Conservation (phyloP, 495 filamentous ascomycete species). For the Penicillium cosmopolitanum region DNA sequence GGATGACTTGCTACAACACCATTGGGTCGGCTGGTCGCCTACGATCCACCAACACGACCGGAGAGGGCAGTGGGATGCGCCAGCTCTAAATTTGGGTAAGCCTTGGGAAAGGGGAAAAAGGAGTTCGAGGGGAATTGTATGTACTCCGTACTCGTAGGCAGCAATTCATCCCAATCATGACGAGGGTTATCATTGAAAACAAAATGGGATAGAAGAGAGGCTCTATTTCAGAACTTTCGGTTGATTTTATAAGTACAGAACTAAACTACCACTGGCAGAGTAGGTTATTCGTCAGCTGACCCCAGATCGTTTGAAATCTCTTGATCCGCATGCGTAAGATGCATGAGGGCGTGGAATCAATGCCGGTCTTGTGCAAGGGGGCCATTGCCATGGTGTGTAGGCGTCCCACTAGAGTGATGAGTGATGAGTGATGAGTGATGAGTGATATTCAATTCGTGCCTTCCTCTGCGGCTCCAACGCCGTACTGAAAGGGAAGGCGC, state of each 20-base stretch:
- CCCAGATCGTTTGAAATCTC: neutral
- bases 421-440: neutral
- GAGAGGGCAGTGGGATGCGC: constrained; percentile 3
- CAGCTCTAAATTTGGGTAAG: constrained; percentile 3
- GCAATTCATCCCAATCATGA: neutral
- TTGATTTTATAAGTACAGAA: neutral
- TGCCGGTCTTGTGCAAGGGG: constrained; percentile 10
- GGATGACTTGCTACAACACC: neutral
- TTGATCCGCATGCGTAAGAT: neutral
- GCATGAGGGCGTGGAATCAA: constrained; percentile 1
- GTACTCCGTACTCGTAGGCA: neutral
- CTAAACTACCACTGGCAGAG: neutral
- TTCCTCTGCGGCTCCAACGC: neutral
- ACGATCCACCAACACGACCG: constrained; percentile 2
- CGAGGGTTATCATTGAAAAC: neutral
- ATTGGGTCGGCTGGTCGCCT: constrained; percentile 1
- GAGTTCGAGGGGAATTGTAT: neutral
- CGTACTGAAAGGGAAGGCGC: neutral
- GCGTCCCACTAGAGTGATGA: neutral
- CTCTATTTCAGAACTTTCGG: too few species aligned
- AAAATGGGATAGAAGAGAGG: too few species aligned
- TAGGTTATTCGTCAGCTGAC: constrained; percentile 5
- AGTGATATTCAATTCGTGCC: neutral
- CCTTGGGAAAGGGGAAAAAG: neutral
- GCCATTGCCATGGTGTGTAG: neutral